A percentile compares a stretch with the other conserved stretches of the same genome.
Evolutionary conservation across 331 rosid species (phyloP).

Genomic region (Phaseolus coccineus): DNA sequence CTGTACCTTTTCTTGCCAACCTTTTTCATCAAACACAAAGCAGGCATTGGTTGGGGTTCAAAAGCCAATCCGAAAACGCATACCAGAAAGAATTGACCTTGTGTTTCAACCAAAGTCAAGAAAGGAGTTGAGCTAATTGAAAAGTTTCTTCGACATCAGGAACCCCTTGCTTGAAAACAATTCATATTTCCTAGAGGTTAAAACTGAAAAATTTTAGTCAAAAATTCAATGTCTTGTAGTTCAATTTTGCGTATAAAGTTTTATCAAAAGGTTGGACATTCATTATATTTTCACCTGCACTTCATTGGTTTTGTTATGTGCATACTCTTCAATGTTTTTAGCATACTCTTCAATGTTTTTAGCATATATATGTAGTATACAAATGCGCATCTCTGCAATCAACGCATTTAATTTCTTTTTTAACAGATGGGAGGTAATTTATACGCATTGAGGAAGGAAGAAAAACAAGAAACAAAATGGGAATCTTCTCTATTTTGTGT

Average conservation of each 20-base stretch:
- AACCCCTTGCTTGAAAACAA: too few relatives aligned
- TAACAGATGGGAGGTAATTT: slow-evolving; percentile 5
- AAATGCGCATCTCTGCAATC: background rate
- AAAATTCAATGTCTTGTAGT: slow-evolving; percentile 11
- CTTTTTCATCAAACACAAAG: too few relatives aligned
- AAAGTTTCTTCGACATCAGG: too few relatives aligned
- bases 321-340: background rate
- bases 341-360: background rate
- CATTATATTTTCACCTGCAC: background rate
- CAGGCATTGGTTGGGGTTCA: too few relatives aligned
- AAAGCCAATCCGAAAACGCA: too few relatives aligned
- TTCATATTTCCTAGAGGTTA: background rate
- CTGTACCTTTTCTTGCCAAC: too few relatives aligned
- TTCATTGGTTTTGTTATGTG: background rate
- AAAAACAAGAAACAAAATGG: slow-evolving; percentile 1
- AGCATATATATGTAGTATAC: slow-evolving; percentile 1
- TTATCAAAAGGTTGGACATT: background rate
- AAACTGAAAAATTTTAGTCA: slow-evolving; percentile 19
- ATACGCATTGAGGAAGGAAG: slow-evolving; percentile 10
- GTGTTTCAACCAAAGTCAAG: too few relatives aligned
- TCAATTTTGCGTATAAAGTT: background rate
- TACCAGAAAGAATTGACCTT: too few relatives aligned
- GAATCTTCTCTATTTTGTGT: background rate
- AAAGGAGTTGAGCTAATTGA: too few relatives aligned
- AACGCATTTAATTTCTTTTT: background rate